Percentiles rank a stretch among this genome's conserved stretches.
Evolutionary conservation across 2,329 filamentous ascomycete species (phyloP).

Genomic region (Pseudocercospora fuligena): DNA sequence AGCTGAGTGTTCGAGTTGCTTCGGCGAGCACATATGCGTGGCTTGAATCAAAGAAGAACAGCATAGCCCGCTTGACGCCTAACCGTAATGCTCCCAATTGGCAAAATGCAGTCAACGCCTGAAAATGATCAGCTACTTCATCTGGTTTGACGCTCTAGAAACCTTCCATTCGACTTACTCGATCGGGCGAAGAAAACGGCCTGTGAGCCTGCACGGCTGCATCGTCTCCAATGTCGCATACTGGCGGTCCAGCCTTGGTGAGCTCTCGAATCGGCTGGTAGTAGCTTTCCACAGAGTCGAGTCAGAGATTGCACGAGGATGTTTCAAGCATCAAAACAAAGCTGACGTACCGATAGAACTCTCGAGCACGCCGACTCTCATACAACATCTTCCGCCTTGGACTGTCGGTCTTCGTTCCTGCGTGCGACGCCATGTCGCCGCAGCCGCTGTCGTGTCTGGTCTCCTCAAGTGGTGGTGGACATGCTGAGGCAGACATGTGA

Average conservation of each 20-base stretch:
- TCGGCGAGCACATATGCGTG: constrained; percentile 60
- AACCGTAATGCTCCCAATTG: constrained; percentile 59
- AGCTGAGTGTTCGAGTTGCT: constrained; percentile 54
- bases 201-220: constrained; percentile 30
- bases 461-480: constrained; percentile 1
- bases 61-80: constrained; percentile 54
- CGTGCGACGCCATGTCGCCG: constrained; percentile 21
- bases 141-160: not conserved
- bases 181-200: constrained; percentile 38
- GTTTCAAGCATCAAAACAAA: not conserved
- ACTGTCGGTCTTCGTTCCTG: constrained; percentile 16
- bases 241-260: constrained; percentile 33
- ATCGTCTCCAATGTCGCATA: constrained; percentile 34
- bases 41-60: constrained; percentile 58
- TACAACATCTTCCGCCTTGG: constrained; percentile 27
- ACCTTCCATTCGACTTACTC: constrained; percentile 23
- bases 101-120: constrained; percentile 53
- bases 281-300: constrained; percentile 27
- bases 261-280: constrained; percentile 36
- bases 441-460: constrained; percentile 2
- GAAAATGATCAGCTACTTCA: not conserved
- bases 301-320: constrained; percentile 5
- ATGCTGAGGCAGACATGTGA: not conserved
- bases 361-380: constrained; percentile 38
- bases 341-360: constrained; percentile 37